A percentile compares a stretch with the other conserved stretches of the same genome.
phyloP scores from a whole-genome alignment of 495 filamentous ascomycete genomes.

The Neurospora terricola region DNA sequence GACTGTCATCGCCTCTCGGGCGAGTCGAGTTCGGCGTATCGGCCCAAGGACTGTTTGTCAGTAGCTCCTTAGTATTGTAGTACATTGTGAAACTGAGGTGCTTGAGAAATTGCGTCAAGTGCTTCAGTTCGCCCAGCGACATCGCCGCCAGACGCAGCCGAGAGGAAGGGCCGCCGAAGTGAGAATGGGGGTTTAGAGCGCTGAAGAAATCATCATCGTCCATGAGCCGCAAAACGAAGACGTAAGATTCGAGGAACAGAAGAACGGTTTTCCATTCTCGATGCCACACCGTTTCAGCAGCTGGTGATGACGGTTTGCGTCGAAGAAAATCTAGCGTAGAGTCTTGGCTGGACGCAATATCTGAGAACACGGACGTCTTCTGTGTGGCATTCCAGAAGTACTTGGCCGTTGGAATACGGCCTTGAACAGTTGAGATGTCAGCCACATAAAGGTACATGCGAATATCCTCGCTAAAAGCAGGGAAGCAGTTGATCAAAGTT shows the following conservation, averaged over 20 bases:
- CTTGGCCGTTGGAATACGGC: constrained; percentile 59
- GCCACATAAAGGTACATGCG: constrained; percentile 90
- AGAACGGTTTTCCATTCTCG: constrained; percentile 85
- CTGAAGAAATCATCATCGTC: constrained; percentile 83
- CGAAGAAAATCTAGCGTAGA: constrained; percentile 13
- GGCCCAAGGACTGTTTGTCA: constrained; percentile 1
- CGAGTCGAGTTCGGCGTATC: not conserved
- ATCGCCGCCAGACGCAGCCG: constrained; percentile 57
- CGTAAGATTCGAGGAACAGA: constrained; percentile 89
- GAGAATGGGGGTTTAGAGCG: constrained; percentile 12
- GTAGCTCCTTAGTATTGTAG: constrained; percentile 62
- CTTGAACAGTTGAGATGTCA: constrained; percentile 46
- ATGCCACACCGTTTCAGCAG: constrained; percentile 26
- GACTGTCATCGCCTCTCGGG: not conserved
- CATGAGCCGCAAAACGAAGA: constrained; percentile 80
- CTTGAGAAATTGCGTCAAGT: constrained; percentile 77
- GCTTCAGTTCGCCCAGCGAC: constrained; percentile 57
- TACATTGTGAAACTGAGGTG: constrained; percentile 87
- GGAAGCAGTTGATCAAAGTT: constrained; percentile 79
- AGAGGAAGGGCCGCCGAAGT: constrained; percentile 3
- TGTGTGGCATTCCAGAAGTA: constrained; percentile 80
- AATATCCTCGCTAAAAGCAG: constrained; percentile 73
- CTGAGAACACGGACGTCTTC: constrained; percentile 54
- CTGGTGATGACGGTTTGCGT: constrained; percentile 8
- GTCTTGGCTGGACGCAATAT: constrained; percentile 38